These are phyloP conservation scores for Lathyrus tuberosus DNA, from an alignment of 306 rosid genomes.

Conservation along the genomic window DNA sequence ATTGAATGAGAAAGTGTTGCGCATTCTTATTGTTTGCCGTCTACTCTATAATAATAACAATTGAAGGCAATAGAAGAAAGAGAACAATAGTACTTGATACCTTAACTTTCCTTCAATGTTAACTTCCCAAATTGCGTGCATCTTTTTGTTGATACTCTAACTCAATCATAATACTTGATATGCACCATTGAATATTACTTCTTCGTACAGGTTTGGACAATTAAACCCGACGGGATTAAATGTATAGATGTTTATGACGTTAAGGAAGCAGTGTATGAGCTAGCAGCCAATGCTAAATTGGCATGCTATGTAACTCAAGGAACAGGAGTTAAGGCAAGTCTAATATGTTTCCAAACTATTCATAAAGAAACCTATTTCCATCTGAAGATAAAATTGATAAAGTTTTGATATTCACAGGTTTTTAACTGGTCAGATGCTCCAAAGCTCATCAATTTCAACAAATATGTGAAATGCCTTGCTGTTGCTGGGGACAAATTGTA, in stretches of 20 bases:
- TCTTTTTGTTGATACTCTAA: constrained; percentile 22
- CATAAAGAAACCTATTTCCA: constrained; percentile 31
- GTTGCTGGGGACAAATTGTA: constrained; percentile 67
- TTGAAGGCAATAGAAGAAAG: constrained; percentile 22
- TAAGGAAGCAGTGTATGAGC: constrained; percentile 73
- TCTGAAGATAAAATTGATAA: constrained; percentile 22
- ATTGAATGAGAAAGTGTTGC: constrained; percentile 2
- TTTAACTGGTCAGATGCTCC: constrained; percentile 66
- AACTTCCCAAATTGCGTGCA: constrained; percentile 13
- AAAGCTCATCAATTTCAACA: constrained; percentile 78
- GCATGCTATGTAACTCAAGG: constrained; percentile 83
- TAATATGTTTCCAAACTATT: constrained; percentile 8
- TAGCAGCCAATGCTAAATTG: constrained; percentile 63
- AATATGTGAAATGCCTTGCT: constrained; percentile 76
- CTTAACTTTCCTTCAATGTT: constrained; percentile 16
- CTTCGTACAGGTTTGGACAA: constrained; percentile 64
- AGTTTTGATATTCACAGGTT: constrained; percentile 53
- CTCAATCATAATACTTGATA: constrained; percentile 1
- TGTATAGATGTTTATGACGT: constrained; percentile 73
- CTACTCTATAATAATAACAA: constrained; percentile 18
- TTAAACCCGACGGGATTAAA: constrained; percentile 69
- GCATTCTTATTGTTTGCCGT: constrained; percentile 19
- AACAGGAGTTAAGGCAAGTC: constrained; percentile 81
- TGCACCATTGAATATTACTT: constrained; percentile 28
- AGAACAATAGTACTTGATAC: constrained; percentile 7